Base-by-base conservation (phyloP, 2,329 filamentous ascomycete species). In the Fusarium lyarnte region DNA sequence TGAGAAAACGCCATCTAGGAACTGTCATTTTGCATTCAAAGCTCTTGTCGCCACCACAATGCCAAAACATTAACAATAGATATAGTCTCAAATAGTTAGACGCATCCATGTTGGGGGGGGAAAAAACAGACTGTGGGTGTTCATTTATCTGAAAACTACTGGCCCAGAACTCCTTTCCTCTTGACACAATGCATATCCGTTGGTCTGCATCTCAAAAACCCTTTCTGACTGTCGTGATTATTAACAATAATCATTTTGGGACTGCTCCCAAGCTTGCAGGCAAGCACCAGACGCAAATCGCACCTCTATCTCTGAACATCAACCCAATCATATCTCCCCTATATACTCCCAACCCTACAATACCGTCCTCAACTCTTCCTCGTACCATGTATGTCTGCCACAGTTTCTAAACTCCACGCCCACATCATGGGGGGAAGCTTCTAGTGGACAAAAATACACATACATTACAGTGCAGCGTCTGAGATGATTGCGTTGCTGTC, bases 101-200 rank as follows among this genome's bases (percentile, higher is more conserved):
- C 14, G 25, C 16, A 21, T 25, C 25, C 25, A 25, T 25, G 25
- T 25, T n/a, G n/a, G n/a, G n/a, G n/a, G n/a, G n/a, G 21, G 58
- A 36, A 38, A n/a, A 51, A 47, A 49, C 36, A 66, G 54, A 51
- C n/a, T 59, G 49, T 45, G 51, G 25, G 47, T 57, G 17, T 51
- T 49, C 54, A 45, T 73, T 60, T 62, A 60, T 63, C 67, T 62
- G 25, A 62, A 69, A 66, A 63, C 59, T 61, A 69, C 65, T 57
- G 41, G 21, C 43, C 36, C 67, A 41, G 23, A 52, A 66, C 61
- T 57, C 65, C 63, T 66, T 58, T 39, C 69, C 53, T 57, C 47
- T 58, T 61, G 51, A 64, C 69, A 66, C 47, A 41, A 75, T 77
- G 57, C 74, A 77, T 76, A 70, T 68, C 70, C 69, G 71, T 76